Evolutionary conservation across 768 basidiomycete species (phyloP).

Genomic region (Mycena amicta): DNA sequence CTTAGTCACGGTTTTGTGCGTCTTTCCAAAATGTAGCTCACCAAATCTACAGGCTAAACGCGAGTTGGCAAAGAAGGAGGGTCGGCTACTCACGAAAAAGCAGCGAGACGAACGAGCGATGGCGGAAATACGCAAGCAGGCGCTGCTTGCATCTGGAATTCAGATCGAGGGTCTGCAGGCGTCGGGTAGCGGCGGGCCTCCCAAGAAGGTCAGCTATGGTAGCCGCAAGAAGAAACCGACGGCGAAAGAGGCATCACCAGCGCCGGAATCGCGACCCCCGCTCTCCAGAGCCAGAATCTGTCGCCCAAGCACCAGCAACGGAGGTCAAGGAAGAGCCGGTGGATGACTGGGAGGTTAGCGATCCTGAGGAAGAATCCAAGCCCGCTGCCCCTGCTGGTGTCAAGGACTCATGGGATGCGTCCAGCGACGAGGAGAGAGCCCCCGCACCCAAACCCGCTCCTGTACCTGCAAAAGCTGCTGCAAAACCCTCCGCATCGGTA

Average conservation of each 20-base stretch:
- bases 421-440: conserved; percentile 43
- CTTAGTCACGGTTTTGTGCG: conserved; percentile 7
- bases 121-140: conserved; percentile 89
- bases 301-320: conserved; percentile 29
- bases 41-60: conserved; percentile 81
- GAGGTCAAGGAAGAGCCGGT: conserved; percentile 37
- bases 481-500: conserved; percentile 28
- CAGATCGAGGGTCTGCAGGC: conserved; percentile 84
- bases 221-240: conserved; percentile 77
- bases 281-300: conserved; percentile 45
- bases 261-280: conserved; percentile 56
- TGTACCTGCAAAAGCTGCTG: conserved; percentile 22
- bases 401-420: conserved; percentile 55
- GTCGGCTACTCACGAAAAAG: conserved; percentile 92
- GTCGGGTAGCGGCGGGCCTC: conserved; percentile 40
- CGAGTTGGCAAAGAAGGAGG: conserved; percentile 91
- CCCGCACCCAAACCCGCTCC: conserved; percentile 30
- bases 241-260: conserved; percentile 56
- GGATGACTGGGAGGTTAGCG: conserved; percentile 73
- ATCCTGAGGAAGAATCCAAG: conserved; percentile 51
- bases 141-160: conserved; percentile 86
- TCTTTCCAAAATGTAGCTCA: conserved; percentile 4
- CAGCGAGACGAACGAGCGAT: conserved; percentile 92
- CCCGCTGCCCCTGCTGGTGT: conserved; percentile 31
- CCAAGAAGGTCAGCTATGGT: conserved; percentile 82